Percentiles rank a stretch among this genome's conserved stretches.
Evolutionary conservation across 2,329 filamentous ascomycete species (phyloP).

Genomic region (Diaporthe citriasiana): DNA sequence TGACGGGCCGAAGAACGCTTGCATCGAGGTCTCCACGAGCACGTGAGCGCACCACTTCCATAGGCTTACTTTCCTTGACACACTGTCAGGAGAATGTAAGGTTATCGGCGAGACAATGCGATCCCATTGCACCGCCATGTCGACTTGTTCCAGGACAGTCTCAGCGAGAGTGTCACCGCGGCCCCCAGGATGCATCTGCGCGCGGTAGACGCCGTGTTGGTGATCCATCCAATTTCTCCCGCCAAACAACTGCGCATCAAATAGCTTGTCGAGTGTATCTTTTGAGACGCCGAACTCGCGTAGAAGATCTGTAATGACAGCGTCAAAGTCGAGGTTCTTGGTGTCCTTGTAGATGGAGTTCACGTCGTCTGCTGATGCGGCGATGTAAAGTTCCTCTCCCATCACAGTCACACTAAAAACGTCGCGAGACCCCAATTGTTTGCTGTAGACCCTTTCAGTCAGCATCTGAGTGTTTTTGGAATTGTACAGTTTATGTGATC

Average conservation of each 20-base stretch:
- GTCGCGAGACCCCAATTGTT: not conserved
- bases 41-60: constrained; percentile 7
- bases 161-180: not conserved
- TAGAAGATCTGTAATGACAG: not conserved
- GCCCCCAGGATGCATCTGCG: not conserved
- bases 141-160: not conserved
- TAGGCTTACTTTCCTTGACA: not conserved
- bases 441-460: not conserved
- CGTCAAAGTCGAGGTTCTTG: constrained; percentile 7
- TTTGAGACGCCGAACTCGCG: constrained; percentile 1
- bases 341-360: constrained; percentile 9
- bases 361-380: not conserved
- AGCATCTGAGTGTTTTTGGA: not conserved
- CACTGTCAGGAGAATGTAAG: too few species aligned
- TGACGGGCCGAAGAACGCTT: not conserved
- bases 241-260: not conserved
- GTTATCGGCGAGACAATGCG: not conserved
- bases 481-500: too few species aligned
- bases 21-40: not conserved
- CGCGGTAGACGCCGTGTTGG: not conserved
- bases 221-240: not conserved
- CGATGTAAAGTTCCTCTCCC: not conserved
- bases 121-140: not conserved
- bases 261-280: constrained; percentile 2
- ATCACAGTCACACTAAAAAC: not conserved